Conservation (phyloP, 1,284 basidiomycete species). For the Malassezia psittaci region DNA sequence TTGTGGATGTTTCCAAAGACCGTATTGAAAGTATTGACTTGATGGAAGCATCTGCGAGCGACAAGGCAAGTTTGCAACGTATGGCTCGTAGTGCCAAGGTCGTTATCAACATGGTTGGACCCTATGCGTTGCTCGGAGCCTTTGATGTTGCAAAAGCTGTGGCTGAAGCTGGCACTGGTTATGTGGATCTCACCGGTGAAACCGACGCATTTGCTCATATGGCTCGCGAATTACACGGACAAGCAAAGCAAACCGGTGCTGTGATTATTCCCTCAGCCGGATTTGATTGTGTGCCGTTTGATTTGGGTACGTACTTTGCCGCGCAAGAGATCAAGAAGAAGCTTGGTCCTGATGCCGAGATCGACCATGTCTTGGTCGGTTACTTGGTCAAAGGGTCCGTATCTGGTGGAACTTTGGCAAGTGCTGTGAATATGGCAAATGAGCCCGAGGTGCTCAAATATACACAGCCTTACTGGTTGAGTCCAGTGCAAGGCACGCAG, state of each 20-base stretch:
- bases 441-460: constrained; percentile 53
- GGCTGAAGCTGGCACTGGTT: constrained; percentile 55
- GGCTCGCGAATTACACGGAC: constrained; percentile 57
- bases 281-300: constrained; percentile 58
- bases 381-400: constrained; percentile 54
- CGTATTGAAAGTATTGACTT: constrained; percentile 21
- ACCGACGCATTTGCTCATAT: constrained; percentile 51
- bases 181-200: constrained; percentile 59
- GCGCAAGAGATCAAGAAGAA: constrained; percentile 53
- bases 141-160: constrained; percentile 51
- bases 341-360: constrained; percentile 38
- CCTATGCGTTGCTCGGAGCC: constrained; percentile 26
- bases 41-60: constrained; percentile 23
- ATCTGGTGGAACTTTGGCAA: constrained; percentile 63
- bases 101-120: constrained; percentile 35
- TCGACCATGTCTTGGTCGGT: constrained; percentile 25
- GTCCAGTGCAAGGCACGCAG: constrained; percentile 25
- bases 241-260: constrained; percentile 59
- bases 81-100: constrained; percentile 21
- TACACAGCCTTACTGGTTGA: constrained; percentile 52
- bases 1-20: constrained; percentile 11
- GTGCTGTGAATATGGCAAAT: constrained; percentile 53
- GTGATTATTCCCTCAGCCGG: constrained; percentile 64
- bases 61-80: constrained; percentile 20
- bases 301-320: constrained; percentile 57